phyloP scores from a whole-genome alignment of 352 stramenopile genomes.

The Peronospora tabacina region DNA sequence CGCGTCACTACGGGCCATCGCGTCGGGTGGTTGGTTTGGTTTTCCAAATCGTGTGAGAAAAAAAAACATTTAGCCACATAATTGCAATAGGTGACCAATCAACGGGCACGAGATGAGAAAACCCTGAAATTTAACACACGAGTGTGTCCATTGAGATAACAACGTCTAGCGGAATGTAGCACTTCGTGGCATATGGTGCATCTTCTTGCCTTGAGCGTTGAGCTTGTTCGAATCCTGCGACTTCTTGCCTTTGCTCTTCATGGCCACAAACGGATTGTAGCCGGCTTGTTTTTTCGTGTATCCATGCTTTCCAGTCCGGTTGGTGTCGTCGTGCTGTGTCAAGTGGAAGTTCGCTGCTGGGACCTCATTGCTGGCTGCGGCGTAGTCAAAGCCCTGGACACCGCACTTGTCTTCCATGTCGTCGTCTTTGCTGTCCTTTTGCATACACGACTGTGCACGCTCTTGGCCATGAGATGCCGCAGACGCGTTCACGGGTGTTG shows the following conservation, averaged over 20 bases:
- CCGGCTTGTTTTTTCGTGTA: constrained; percentile 36
- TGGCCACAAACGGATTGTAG: constrained; percentile 77
- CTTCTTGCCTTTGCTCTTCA: constrained; percentile 34
- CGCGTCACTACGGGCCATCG: constrained; percentile 21
- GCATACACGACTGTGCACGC: constrained; percentile 38
- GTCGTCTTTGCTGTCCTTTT: constrained; percentile 28
- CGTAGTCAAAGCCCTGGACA: constrained; percentile 55
- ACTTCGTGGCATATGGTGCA: constrained; percentile 78
- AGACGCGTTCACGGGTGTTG: constrained; percentile 23
- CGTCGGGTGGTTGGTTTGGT: constrained; percentile 2
- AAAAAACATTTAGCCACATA: neutral
- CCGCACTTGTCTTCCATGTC: constrained; percentile 9
- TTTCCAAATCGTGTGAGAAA: constrained; percentile 20
- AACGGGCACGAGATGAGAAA: neutral
- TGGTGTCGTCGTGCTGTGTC: constrained; percentile 28
- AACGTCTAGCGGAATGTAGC: constrained; percentile 68
- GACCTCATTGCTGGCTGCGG: constrained; percentile 35
- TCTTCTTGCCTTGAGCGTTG: constrained; percentile 55
- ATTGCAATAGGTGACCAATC: constrained; percentile 6
- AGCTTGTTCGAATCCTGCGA: constrained; percentile 18
- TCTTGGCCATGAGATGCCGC: constrained; percentile 32
- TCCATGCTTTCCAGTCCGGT: constrained; percentile 17
- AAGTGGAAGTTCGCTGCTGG: constrained; percentile 43
- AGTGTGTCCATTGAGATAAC: constrained; percentile 9
- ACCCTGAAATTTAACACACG: neutral